Percentiles rank a stretch among this genome's conserved stretches.
These are phyloP conservation scores for Tulasnella sp. DNA, from an alignment of 768 basidiomycete species.

Conservation along the genomic window DNA sequence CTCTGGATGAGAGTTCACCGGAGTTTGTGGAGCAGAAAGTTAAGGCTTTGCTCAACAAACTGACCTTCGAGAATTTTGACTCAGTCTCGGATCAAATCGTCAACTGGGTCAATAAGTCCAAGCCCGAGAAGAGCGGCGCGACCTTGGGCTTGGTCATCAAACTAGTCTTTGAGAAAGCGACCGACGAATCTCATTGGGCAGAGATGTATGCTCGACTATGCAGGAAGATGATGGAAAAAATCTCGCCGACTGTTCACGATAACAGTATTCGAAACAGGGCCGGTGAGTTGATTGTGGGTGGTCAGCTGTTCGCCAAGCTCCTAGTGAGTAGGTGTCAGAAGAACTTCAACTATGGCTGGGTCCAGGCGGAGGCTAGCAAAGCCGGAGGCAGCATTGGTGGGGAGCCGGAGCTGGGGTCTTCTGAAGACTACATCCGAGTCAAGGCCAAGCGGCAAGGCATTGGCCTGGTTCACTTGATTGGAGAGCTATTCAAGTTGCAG, in stretches of 20 bases:
- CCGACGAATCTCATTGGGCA: slow-evolving; percentile 50
- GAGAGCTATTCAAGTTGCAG: slow-evolving; percentile 47
- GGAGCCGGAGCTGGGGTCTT: slow-evolving; percentile 37
- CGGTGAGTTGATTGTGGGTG: slow-evolving; percentile 43
- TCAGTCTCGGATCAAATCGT: slow-evolving; percentile 48
- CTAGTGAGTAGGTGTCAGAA: slow-evolving; percentile 48
- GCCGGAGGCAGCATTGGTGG: slow-evolving; percentile 38
- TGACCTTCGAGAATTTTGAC: slow-evolving; percentile 48
- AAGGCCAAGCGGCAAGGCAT: slow-evolving; percentile 49
- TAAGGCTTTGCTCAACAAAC: slow-evolving; percentile 50
- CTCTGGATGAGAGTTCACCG: background rate
- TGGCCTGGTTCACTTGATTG: slow-evolving; percentile 48
- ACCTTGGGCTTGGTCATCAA: slow-evolving; percentile 48
- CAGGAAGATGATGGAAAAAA: slow-evolving; percentile 41
- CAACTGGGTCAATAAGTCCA: slow-evolving; percentile 47
- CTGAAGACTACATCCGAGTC: slow-evolving; percentile 45
- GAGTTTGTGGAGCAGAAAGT: slow-evolving; percentile 50
- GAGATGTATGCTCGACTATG: slow-evolving; percentile 49
- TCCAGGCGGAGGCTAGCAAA: slow-evolving; percentile 44
- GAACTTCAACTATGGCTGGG: slow-evolving; percentile 67
- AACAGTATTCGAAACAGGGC: slow-evolving; percentile 39
- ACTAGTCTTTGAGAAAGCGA: slow-evolving; percentile 48
- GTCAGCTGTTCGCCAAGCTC: slow-evolving; percentile 48
- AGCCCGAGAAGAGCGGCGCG: slow-evolving; percentile 45
- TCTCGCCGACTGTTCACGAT: slow-evolving; percentile 44